Conservation (phyloP, 1,284 basidiomycete species). For the Naganishia albida region DNA sequence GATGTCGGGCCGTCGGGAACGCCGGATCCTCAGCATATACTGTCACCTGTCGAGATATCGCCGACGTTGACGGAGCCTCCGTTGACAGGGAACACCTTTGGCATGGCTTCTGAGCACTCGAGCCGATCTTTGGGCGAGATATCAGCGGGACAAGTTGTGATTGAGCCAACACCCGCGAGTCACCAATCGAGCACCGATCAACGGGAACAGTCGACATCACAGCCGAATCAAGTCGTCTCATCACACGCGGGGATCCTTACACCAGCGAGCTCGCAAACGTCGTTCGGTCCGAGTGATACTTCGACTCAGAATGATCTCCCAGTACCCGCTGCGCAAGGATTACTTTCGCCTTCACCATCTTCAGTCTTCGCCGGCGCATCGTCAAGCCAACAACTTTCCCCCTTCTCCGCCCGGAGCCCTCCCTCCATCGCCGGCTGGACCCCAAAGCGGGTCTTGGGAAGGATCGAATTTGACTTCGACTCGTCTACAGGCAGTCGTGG, state of each 20-base stretch:
- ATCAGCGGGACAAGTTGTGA: not conserved
- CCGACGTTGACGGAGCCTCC: constrained; percentile 9
- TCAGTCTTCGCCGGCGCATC: constrained; percentile 19
- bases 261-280: constrained; percentile 13
- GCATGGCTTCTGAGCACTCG: not conserved
- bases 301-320: not conserved
- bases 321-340: not conserved
- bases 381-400: constrained; percentile 14
- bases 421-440: not conserved
- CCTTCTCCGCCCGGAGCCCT: not conserved
- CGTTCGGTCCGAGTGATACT: not conserved
- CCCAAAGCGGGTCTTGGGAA: constrained; percentile 40
- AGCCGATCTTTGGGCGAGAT: not conserved
- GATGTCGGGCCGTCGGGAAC: not conserved
- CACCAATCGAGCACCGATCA: not conserved
- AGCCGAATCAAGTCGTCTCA: not conserved
- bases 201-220: not conserved
- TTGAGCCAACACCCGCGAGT: not conserved
- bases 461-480: constrained; percentile 53
- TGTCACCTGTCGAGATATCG: not conserved
- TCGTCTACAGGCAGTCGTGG: constrained; percentile 37
- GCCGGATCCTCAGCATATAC: not conserved
- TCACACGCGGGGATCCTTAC: constrained; percentile 1
- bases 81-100: constrained; percentile 20
- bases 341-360: constrained; percentile 23